Base-by-base conservation (phyloP, 257 asterid genomes). In the Gynochthodes officinalis region DNA sequence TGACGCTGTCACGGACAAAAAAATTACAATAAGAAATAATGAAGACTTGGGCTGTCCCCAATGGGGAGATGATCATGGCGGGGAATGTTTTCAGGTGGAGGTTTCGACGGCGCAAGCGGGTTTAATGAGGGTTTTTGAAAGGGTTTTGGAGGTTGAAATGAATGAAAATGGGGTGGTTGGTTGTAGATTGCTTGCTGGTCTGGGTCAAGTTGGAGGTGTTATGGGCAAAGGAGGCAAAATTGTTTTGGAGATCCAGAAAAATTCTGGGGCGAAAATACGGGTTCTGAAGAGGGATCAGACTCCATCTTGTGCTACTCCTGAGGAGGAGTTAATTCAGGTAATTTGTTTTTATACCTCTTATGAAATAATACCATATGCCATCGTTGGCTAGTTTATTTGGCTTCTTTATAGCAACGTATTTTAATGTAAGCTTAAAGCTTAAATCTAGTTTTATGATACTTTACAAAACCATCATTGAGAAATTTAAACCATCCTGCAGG, bases 321-420 rank as follows among this genome's bases (percentile, higher is more conserved):
- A 77, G 64, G 92, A 85, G 76, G 84, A 84, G 75, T 76, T 87
- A 79, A 82, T 87, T 81, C 90, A 87, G 90, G 92, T 84, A 30
- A 57, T 72, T 54, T n/a, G 7, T 72, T 13, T 61, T 33, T 33
- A 16, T 19, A 8, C 13, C 35, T 25, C 19, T 28, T 33, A 30
- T 48, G 19, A 18, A 18, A 13, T 48, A n/a, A 14, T 48, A n/a
- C 49, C 49, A 43, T 43, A 12, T n/a, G n/a, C n/a, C n/a, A n/a
- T n/a, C n/a, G n/a, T n/a, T n/a, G n/a, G n/a, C n/a, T n/a, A n/a
- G n/a, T n/a, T n/a, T n/a, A n/a, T n/a, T n/a, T n/a, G n/a, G n/a
- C n/a, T n/a, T n/a, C n/a, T n/a, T n/a, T n/a, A n/a, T n/a, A n/a
- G n/a, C n/a, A n/a, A n/a, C n/a, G n/a, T n/a, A 43, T 43, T 43